These are phyloP conservation scores for Solanum aculeatissimum DNA, from an alignment of 305 asterid species.

Conservation along the genomic window DNA sequence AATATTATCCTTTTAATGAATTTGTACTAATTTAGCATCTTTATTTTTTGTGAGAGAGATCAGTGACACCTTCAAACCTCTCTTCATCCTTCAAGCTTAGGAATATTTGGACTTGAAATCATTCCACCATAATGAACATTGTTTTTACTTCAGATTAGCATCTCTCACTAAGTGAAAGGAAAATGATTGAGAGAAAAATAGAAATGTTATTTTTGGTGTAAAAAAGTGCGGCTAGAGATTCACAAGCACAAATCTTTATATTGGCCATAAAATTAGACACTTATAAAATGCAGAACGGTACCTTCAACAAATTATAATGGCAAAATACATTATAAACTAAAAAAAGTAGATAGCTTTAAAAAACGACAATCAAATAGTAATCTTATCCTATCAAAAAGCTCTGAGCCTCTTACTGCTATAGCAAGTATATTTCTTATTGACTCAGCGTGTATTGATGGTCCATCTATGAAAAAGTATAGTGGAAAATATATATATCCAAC, in stretches of 20 bases:
- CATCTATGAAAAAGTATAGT: too few species aligned
- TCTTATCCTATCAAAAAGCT: not conserved
- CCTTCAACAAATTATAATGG: not conserved
- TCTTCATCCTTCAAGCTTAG: slow-evolving; percentile 56
- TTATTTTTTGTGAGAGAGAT: slow-evolving; percentile 29
- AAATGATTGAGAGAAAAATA: not conserved
- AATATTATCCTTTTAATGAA: too few species aligned
- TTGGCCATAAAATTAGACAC: not conserved
- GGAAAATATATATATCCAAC: too few species aligned
- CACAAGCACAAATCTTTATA: not conserved
- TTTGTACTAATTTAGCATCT: too few species aligned
- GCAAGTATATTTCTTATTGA: too few species aligned
- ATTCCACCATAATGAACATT: slow-evolving; percentile 16
- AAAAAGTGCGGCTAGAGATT: not conserved
- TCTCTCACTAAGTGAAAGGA: slow-evolving; percentile 16
- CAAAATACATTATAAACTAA: not conserved
- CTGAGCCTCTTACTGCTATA: not conserved
- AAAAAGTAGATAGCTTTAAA: not conserved
- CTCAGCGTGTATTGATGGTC: too few species aligned
- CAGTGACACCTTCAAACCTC: slow-evolving; percentile 65
- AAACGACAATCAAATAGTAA: not conserved
- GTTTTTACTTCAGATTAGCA: slow-evolving; percentile 9
- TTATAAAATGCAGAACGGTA: not conserved
- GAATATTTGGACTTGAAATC: slow-evolving; percentile 12
- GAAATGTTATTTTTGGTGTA: not conserved